Conservation (phyloP, 225 moss, liverwort and hornwort genomes). For the Polytrichum commune region DNA sequence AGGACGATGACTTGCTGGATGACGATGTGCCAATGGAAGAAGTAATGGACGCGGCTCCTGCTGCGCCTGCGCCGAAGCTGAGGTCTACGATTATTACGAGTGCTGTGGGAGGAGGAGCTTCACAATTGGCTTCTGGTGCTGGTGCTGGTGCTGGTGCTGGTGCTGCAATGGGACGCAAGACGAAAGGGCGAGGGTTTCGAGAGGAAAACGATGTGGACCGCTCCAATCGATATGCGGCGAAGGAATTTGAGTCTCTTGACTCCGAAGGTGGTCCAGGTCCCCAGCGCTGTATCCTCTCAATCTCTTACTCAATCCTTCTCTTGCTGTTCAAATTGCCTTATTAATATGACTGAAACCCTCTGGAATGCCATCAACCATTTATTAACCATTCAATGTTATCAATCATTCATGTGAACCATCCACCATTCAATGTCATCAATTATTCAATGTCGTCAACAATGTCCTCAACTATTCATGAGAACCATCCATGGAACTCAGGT, state of each 20-base stretch:
- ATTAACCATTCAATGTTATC: too few relatives aligned
- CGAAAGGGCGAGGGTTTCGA: constrained; percentile 63
- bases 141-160: constrained; percentile 3
- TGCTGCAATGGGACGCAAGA: constrained; percentile 31
- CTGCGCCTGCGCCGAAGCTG: constrained; percentile 52
- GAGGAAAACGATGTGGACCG: constrained; percentile 55
- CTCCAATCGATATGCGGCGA: constrained; percentile 48
- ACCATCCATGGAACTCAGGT: too few relatives aligned
- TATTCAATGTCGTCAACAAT: too few relatives aligned
- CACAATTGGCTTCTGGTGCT: constrained; percentile 20
- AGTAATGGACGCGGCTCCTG: constrained; percentile 29
- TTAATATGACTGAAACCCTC: too few relatives aligned
- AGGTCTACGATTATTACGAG: constrained; percentile 62
- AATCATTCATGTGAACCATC: too few relatives aligned
- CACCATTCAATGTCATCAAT: too few relatives aligned
- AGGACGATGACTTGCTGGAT: constrained; percentile 63
- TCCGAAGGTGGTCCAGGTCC: constrained; percentile 66
- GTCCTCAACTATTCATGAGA: too few relatives aligned
- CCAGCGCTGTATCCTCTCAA: constrained; percentile 52
- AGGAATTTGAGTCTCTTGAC: constrained; percentile 63
- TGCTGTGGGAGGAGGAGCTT: constrained; percentile 28
- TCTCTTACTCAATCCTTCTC: too few relatives aligned
- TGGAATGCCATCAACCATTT: too few relatives aligned
- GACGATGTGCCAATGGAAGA: constrained; percentile 66
- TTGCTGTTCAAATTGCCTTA: too few relatives aligned